Conservation (phyloP, 2,329 filamentous ascomycete species). For the Sordariomycetes sp. region DNA sequence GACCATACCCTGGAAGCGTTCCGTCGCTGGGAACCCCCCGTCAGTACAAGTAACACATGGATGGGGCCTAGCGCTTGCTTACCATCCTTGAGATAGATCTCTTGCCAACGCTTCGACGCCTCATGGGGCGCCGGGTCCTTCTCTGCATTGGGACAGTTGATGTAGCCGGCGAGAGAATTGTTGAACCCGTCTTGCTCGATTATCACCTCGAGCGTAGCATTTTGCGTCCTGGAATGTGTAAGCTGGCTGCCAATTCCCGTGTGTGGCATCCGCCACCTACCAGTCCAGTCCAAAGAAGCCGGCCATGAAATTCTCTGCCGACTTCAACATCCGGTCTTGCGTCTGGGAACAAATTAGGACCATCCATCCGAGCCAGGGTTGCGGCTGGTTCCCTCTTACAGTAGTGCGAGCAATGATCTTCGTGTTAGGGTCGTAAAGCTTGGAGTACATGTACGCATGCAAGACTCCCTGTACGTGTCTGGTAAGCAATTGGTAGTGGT, state of each 20-base stretch:
- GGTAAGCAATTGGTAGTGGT: neutral
- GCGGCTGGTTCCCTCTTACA: constrained; percentile 14
- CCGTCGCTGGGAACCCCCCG: constrained; percentile 26
- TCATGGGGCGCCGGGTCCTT: constrained; percentile 35
- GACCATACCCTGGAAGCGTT: constrained; percentile 42
- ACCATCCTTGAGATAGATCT: constrained; percentile 50
- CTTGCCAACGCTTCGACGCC: constrained; percentile 45
- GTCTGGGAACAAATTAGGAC: constrained; percentile 26
- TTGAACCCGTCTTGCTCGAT: constrained; percentile 53
- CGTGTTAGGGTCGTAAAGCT: constrained; percentile 56
- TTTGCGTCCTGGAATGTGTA: constrained; percentile 35
- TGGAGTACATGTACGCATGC: constrained; percentile 61
- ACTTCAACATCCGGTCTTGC: constrained; percentile 66
- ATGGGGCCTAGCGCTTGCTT: constrained; percentile 4
- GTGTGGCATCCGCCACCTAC: constrained; percentile 13
- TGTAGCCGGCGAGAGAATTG: constrained; percentile 56
- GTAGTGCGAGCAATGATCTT: constrained; percentile 65
- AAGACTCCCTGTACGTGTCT: constrained; percentile 33
- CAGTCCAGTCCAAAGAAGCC: constrained; percentile 69
- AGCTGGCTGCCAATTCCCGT: neutral
- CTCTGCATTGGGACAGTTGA: constrained; percentile 50
- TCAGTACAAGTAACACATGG: constrained; percentile 8
- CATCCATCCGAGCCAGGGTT: neutral
- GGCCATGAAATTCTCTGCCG: constrained; percentile 64
- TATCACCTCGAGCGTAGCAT: constrained; percentile 59